Percentiles rank a stretch among this genome's conserved stretches.
Conservation (phyloP, 2,329 filamentous ascomycete genomes). For the Mariannaea elegans region DNA sequence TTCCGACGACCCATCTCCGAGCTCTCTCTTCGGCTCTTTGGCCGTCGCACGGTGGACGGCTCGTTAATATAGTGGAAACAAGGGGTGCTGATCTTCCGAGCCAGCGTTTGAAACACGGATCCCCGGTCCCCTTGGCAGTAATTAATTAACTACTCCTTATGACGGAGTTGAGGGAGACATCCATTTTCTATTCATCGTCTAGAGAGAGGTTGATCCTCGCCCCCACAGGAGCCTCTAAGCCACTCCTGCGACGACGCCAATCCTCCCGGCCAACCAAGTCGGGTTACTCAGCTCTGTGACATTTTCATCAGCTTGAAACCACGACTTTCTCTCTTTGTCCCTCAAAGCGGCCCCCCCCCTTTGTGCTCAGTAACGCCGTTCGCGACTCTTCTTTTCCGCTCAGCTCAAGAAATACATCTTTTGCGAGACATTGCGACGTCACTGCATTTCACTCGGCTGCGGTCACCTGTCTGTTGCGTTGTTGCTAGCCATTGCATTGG, state of each 20-base stretch:
- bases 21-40: not conserved
- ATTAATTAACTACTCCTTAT: constrained; percentile 2
- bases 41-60: constrained; percentile 9
- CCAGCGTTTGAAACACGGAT: constrained; percentile 23
- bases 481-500: constrained; percentile 4
- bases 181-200: too few species aligned
- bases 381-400: not conserved
- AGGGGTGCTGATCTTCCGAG: constrained; percentile 16
- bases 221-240: constrained; percentile 8
- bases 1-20: not conserved
- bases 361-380: not conserved
- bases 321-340: constrained; percentile 20
- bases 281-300: constrained; percentile 23
- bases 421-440: not conserved
- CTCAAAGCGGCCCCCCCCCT: constrained; percentile 6
- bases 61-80: constrained; percentile 6
- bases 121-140: constrained; percentile 14
- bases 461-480: not conserved
- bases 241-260: constrained; percentile 21
- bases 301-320: constrained; percentile 40
- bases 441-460: not conserved
- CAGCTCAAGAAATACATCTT: not conserved
- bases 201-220: not conserved
- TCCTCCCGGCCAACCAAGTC: constrained; percentile 26
- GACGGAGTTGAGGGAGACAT: not conserved